Evolutionary conservation across 345 rosid species (phyloP).

Genomic region (Eucalyptus decipiens): DNA sequence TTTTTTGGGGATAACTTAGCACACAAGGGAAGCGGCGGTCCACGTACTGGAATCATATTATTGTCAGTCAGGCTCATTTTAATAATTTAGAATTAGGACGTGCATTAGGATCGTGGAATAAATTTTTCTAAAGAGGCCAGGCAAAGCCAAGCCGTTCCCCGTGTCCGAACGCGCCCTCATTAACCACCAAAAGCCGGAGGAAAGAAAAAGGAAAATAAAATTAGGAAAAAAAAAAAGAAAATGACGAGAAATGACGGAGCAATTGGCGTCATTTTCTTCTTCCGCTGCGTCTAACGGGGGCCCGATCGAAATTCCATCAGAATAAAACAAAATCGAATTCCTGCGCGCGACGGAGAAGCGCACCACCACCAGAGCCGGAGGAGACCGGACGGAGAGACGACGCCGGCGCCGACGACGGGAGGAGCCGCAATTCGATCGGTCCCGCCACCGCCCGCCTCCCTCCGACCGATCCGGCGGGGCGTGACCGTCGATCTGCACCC

Average conservation of each 20-base stretch:
- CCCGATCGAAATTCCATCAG: neutral
- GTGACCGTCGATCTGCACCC: neutral
- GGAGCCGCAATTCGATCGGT: neutral
- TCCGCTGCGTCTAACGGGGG: neutral
- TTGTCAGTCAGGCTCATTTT: neutral
- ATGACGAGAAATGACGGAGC: neutral
- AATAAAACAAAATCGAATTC: neutral
- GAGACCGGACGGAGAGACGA: neutral
- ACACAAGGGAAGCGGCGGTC: neutral
- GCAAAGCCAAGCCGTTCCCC: neutral
- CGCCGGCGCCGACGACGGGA: neutral
- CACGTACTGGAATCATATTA: neutral
- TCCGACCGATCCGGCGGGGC: neutral
- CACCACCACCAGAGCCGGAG: neutral
- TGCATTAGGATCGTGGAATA: neutral
- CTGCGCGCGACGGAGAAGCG: neutral
- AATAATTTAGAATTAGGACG: neutral
- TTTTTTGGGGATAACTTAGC: neutral
- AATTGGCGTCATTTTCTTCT: neutral
- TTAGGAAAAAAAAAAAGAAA: accelerated
- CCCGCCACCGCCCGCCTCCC: neutral
- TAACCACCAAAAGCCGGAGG: neutral
- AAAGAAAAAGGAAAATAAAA: neutral
- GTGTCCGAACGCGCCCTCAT: neutral
- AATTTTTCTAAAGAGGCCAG: neutral